Conservation (phyloP, 306 rosid species). For the Lotus japonicus region DNA sequence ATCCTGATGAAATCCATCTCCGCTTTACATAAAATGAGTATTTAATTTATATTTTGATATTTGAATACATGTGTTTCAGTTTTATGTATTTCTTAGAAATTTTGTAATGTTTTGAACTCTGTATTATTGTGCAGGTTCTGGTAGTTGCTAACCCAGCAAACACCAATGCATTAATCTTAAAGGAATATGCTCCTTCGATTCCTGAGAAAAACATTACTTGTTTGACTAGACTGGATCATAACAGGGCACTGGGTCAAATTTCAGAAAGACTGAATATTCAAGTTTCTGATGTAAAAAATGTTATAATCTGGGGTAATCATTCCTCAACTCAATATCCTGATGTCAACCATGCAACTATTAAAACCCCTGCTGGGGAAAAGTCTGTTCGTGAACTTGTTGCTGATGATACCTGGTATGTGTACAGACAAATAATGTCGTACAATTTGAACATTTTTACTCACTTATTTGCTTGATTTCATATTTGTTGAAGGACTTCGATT, state of each 20-base stretch:
- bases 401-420: slow-evolving; percentile 74
- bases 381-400: slow-evolving; percentile 70
- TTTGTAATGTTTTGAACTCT: neutral
- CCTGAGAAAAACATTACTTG: slow-evolving; percentile 85
- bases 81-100: neutral
- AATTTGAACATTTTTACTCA: no score
- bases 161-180: slow-evolving; percentile 90
- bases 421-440: neutral
- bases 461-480: no score
- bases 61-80: no score
- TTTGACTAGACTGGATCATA: slow-evolving; percentile 92
- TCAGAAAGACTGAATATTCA: slow-evolving; percentile 79
- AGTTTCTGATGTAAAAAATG: slow-evolving; percentile 87
- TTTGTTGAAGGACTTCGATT: neutral
- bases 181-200: slow-evolving; percentile 93
- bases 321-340: slow-evolving; percentile 96
- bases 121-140: slow-evolving; percentile 59
- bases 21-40: neutral
- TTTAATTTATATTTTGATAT: no score
- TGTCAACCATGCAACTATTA: slow-evolving; percentile 90
- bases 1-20: neutral
- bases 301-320: slow-evolving; percentile 95
- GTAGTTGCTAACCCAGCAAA: slow-evolving; percentile 98
- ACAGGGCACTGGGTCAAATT: slow-evolving; percentile 97
- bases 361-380: slow-evolving; percentile 60